Percentiles rank a stretch among this genome's conserved stretches.
These are phyloP conservation scores for Botrytis galanthina DNA, from an alignment of 2,329 filamentous ascomycete species.

Conservation along the genomic window DNA sequence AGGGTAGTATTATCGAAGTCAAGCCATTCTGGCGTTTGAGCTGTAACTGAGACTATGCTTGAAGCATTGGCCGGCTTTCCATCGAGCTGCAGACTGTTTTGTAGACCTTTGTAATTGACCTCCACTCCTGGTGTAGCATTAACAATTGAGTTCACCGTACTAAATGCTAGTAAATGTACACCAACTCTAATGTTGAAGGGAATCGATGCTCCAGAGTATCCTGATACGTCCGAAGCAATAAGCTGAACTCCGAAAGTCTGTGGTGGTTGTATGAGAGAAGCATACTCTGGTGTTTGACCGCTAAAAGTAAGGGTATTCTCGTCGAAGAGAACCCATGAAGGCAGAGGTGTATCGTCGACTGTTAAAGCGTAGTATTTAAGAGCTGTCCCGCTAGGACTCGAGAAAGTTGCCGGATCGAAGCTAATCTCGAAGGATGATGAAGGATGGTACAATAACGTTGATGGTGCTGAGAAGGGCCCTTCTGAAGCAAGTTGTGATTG, in stretches of 20 bases:
- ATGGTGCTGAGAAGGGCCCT: constrained; percentile 59
- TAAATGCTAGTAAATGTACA: constrained; percentile 65
- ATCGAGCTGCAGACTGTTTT: constrained; percentile 56
- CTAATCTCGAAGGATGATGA: constrained; percentile 52
- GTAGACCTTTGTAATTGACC: constrained; percentile 54
- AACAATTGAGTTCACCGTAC: constrained; percentile 53
- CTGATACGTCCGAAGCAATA: constrained; percentile 75
- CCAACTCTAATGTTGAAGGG: constrained; percentile 72
- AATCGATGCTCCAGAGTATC: constrained; percentile 66
- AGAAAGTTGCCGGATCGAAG: constrained; percentile 62
- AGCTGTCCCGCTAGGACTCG: constrained; percentile 40
- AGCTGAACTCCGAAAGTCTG: constrained; percentile 71
- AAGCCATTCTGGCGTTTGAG: constrained; percentile 66
- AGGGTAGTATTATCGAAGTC: constrained; percentile 61
- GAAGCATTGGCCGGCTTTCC: constrained; percentile 47
- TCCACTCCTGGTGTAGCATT: constrained; percentile 54
- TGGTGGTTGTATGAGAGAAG: constrained; percentile 62
- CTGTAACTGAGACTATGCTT: constrained; percentile 52
- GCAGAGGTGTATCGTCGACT: constrained; percentile 74
- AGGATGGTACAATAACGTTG: constrained; percentile 56
- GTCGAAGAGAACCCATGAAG: constrained; percentile 82
- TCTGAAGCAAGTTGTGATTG: constrained; percentile 56
- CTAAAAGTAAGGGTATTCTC: constrained; percentile 61
- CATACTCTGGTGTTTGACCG: constrained; percentile 65
- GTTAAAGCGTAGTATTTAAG: constrained; percentile 77